These are phyloP conservation scores for Drechmeria coniospora DNA, from an alignment of 2,329 filamentous ascomycete species.

Conservation along the genomic window DNA sequence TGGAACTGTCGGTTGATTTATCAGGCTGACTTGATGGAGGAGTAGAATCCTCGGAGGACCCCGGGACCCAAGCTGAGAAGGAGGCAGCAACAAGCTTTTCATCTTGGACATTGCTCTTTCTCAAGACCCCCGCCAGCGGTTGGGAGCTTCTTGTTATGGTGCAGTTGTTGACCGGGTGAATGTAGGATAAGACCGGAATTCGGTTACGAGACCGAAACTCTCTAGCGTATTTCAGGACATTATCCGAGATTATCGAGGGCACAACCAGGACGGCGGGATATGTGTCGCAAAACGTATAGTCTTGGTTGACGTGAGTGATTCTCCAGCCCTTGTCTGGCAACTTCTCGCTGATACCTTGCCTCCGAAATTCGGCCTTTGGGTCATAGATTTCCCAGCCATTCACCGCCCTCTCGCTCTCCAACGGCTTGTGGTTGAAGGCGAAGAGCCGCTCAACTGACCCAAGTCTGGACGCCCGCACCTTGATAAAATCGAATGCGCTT, in stretches of 20 bases:
- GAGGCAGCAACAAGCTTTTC: constrained; percentile 87
- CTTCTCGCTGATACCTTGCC: constrained; percentile 77
- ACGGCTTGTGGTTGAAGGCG: constrained; percentile 72
- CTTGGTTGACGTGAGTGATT: constrained; percentile 74
- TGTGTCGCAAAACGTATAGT: constrained; percentile 83
- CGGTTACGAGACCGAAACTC: constrained; percentile 77
- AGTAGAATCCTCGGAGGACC: constrained; percentile 17
- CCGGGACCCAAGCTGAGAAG: constrained; percentile 38
- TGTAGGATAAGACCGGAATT: constrained; percentile 80
- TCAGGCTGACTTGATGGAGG: constrained; percentile 34
- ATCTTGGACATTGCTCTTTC: constrained; percentile 87
- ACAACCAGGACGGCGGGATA: constrained; percentile 79
- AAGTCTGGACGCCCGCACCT: constrained; percentile 63
- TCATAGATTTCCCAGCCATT: constrained; percentile 81
- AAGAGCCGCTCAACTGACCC: constrained; percentile 78
- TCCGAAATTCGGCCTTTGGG: constrained; percentile 66
- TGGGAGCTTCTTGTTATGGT: constrained; percentile 93
- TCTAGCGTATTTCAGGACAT: constrained; percentile 83
- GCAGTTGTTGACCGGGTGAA: constrained; percentile 94
- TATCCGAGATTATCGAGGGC: constrained; percentile 85
- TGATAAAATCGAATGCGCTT: constrained; percentile 79
- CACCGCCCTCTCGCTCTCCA: constrained; percentile 54
- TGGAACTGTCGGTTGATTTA: constrained; percentile 17
- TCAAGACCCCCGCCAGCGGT: constrained; percentile 70
- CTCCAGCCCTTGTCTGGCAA: constrained; percentile 71